Percentiles rank a stretch among this genome's conserved stretches.
phyloP scores from a whole-genome alignment of 2,329 filamentous ascomycete genomes.

The Curvularia lunata region DNA sequence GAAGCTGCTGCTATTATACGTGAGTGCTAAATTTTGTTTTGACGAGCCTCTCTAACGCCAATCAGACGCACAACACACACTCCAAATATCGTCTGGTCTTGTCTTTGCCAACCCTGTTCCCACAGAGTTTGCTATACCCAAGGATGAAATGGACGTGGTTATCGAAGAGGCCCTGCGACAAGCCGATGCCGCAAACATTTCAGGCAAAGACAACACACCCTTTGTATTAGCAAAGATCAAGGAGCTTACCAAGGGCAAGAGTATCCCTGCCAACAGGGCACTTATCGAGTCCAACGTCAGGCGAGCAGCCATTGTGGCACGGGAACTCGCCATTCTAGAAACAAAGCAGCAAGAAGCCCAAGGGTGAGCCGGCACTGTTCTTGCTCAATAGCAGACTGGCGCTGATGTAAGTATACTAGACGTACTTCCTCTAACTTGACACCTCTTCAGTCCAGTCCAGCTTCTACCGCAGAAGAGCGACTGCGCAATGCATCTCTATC shows the following conservation, averaged over 20 bases:
- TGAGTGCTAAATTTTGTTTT: slow-evolving; percentile 48
- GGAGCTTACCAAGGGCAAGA: slow-evolving; percentile 74
- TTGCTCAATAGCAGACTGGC: slow-evolving; percentile 36
- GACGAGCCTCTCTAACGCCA: slow-evolving; percentile 6
- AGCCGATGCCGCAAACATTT: slow-evolving; percentile 53
- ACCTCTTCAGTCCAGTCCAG: slow-evolving; percentile 27
- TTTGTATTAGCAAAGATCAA: slow-evolving; percentile 81
- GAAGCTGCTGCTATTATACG: slow-evolving; percentile 89
- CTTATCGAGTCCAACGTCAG: slow-evolving; percentile 71
- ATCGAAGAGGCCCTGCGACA: slow-evolving; percentile 51
- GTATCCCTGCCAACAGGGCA: slow-evolving; percentile 75
- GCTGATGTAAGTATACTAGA: slow-evolving; percentile 51
- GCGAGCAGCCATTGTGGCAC: slow-evolving; percentile 68
- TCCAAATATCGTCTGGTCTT: slow-evolving; percentile 78
- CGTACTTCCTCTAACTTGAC: slow-evolving; percentile 29
- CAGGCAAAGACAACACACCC: slow-evolving; percentile 81
- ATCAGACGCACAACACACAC: slow-evolving; percentile 71
- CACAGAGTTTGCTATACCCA: slow-evolving; percentile 70
- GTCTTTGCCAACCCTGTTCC: slow-evolving; percentile 91
- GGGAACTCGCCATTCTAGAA: slow-evolving; percentile 65
- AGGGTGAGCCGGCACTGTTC: slow-evolving; percentile 48
- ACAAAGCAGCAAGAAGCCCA: slow-evolving; percentile 40
- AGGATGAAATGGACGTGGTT: slow-evolving; percentile 53
- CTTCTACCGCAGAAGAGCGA: slow-evolving; percentile 19
- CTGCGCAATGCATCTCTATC: slow-evolving; percentile 25